phyloP scores from a whole-genome alignment of 2,329 filamentous ascomycete species.

The Hypocrella siamensis region DNA sequence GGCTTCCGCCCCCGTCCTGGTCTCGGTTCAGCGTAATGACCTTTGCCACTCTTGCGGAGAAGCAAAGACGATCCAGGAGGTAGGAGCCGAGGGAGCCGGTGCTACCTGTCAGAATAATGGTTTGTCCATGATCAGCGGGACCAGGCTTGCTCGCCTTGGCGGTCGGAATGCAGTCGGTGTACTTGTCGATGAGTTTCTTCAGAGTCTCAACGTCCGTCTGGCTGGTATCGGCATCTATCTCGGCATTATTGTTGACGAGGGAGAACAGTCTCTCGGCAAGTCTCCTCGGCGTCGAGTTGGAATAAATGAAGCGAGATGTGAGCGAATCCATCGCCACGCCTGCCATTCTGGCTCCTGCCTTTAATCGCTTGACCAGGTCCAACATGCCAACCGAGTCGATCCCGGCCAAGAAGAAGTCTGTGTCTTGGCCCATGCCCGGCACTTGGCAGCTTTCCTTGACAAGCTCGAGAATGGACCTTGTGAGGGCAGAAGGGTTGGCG shows the following conservation, averaged over 20 bases:
- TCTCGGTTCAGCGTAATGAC: constrained; percentile 14
- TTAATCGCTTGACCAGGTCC: constrained; percentile 7
- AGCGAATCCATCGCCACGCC: constrained; percentile 6
- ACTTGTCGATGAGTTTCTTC: constrained; percentile 10
- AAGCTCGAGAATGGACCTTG: constrained; percentile 8
- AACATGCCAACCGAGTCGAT: constrained; percentile 25
- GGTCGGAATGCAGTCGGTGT: constrained; percentile 12
- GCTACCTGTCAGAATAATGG: constrained; percentile 69
- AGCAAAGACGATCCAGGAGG: constrained; percentile 28
- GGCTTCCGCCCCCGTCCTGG: constrained; percentile 17
- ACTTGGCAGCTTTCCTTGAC: constrained; percentile 11
- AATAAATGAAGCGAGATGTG: constrained; percentile 12
- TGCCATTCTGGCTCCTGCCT: constrained; percentile 6
- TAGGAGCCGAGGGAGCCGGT: constrained; percentile 81
- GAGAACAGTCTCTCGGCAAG: constrained; percentile 9
- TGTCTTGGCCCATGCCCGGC: constrained; percentile 8
- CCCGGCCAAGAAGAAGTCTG: constrained; percentile 22
- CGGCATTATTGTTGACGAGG: background rate
- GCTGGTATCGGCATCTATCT: constrained; percentile 1
- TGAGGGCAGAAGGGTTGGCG: constrained; percentile 3
- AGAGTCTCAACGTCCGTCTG: constrained; percentile 2
- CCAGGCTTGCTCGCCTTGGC: constrained; percentile 8
- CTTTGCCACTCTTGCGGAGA: constrained; percentile 7
- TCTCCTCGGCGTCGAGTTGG: constrained; percentile 11
- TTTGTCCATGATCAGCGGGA: constrained; percentile 21